These are phyloP conservation scores for Penicillium sp. DNA, from an alignment of 2,329 filamentous ascomycete species.

Conservation along the genomic window DNA sequence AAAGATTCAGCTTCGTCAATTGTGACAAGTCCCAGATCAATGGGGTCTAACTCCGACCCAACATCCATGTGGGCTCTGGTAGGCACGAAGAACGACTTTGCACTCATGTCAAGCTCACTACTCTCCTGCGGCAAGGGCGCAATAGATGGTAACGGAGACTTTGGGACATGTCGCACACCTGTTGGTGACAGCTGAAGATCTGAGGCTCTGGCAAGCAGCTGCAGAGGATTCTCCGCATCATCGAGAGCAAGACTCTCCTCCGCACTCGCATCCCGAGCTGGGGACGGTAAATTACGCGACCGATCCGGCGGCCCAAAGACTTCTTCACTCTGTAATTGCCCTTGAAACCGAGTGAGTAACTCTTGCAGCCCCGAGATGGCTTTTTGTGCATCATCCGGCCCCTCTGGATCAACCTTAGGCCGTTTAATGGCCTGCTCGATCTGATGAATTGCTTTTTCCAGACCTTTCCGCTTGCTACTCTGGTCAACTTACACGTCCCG, in stretches of 20 bases:
- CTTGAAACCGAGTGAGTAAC: constrained; percentile 51
- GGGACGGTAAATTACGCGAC: constrained; percentile 19
- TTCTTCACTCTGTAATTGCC: constrained; percentile 32
- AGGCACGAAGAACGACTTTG: constrained; percentile 66
- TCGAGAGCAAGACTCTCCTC: constrained; percentile 62
- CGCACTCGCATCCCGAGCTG: constrained; percentile 24
- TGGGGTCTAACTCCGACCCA: constrained; percentile 64
- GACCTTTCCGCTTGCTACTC: constrained; percentile 66
- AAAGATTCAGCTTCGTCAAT: constrained; percentile 62
- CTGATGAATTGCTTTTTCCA: constrained; percentile 72
- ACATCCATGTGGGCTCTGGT: constrained; percentile 63
- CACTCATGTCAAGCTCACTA: constrained; percentile 16
- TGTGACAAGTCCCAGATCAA: constrained; percentile 68
- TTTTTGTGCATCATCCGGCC: constrained; percentile 44
- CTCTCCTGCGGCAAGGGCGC: constrained; percentile 31
- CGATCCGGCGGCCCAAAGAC: constrained; percentile 32
- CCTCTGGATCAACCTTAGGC: constrained; percentile 47
- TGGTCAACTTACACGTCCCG: constrained; percentile 11
- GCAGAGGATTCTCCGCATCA: constrained; percentile 72
- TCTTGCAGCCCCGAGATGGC: constrained; percentile 48
- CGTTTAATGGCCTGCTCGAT: constrained; percentile 68
- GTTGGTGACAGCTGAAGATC: constrained; percentile 59
- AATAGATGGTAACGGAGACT: constrained; percentile 26
- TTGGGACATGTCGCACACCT: constrained; percentile 22
- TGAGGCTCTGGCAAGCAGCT: constrained; percentile 70